Percentiles rank a stretch among this genome's conserved stretches.
Evolutionary conservation across 805 yeast genomes (phyloP).

Genomic region (Ogataea pignaliae): DNA sequence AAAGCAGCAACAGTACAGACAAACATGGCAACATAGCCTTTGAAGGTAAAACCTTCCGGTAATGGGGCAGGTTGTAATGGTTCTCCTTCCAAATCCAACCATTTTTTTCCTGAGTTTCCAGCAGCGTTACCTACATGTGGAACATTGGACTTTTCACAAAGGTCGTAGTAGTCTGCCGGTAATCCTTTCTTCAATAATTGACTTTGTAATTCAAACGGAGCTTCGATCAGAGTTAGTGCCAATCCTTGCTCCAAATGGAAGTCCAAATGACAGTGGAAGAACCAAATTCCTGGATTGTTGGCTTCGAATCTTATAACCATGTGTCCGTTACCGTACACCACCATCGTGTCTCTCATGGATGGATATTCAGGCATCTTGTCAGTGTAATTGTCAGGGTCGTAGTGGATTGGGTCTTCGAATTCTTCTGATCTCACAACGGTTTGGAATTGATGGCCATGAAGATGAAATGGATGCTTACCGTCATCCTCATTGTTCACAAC

Average conservation of each 20-base stretch:
- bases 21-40: conserved; percentile 62
- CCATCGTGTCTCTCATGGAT: conserved; percentile 64
- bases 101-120: conserved; percentile 44
- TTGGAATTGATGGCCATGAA: conserved; percentile 91
- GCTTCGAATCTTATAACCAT: conserved; percentile 70
- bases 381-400: conserved; percentile 37
- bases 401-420: conserved; percentile 56
- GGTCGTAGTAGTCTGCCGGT: conserved; percentile 44
- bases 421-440: conserved; percentile 60
- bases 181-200: conserved; percentile 28
- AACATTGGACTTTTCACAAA: conserved; percentile 44
- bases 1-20: conserved; percentile 53
- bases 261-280: conserved; percentile 88
- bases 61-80: conserved; percentile 55
- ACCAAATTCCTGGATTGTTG: conserved; percentile 91
- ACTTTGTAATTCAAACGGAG: conserved; percentile 51
- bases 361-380: conserved; percentile 54
- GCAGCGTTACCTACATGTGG: conserved; percentile 67
- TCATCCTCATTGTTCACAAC: conserved; percentile 78
- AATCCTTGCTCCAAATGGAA: conserved; percentile 84
- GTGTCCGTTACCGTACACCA: conserved; percentile 64
- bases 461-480: conserved; percentile 94
- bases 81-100: conserved; percentile 58
- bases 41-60: conserved; percentile 66
- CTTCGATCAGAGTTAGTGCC: conserved; percentile 68